Conservation (phyloP, 1,284 basidiomycete genomes). For the Papiliotrema laurentii region DNA sequence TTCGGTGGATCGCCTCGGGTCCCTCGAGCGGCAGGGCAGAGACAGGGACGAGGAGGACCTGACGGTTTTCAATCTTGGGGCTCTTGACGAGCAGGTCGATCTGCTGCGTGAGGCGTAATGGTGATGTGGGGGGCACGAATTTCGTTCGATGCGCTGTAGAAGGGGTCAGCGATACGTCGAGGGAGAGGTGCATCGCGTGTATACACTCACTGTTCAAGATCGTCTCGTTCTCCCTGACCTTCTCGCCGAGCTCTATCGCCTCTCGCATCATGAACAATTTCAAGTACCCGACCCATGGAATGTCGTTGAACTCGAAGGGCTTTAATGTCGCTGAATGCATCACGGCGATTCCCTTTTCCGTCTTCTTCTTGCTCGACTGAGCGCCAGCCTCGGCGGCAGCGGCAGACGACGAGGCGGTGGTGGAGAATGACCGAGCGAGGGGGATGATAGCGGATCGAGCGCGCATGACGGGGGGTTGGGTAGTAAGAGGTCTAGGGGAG, state of each 20-base stretch:
- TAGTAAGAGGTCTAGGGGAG: too few species aligned
- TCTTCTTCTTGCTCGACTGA: background rate
- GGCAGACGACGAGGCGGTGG: background rate
- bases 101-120: constrained; percentile 65
- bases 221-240: background rate
- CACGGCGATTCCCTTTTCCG: background rate
- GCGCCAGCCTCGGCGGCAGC: background rate
- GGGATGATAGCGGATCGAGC: background rate
- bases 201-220: constrained; percentile 1
- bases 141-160: constrained; percentile 65
- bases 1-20: constrained; percentile 63
- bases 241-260: background rate
- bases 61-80: constrained; percentile 64
- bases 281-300: constrained; percentile 2
- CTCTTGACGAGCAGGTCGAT: constrained; percentile 66
- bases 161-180: constrained; percentile 4
- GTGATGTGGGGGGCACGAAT: constrained; percentile 60
- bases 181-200: too few species aligned
- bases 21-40: constrained; percentile 62
- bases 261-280: background rate
- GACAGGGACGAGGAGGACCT: constrained; percentile 66
- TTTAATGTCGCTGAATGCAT: background rate
- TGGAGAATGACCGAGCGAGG: background rate
- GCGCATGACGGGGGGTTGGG: background rate
- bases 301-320: constrained; percentile 4